Conservation (phyloP, 768 basidiomycete genomes). For the Hysterangium stoloniferum region DNA sequence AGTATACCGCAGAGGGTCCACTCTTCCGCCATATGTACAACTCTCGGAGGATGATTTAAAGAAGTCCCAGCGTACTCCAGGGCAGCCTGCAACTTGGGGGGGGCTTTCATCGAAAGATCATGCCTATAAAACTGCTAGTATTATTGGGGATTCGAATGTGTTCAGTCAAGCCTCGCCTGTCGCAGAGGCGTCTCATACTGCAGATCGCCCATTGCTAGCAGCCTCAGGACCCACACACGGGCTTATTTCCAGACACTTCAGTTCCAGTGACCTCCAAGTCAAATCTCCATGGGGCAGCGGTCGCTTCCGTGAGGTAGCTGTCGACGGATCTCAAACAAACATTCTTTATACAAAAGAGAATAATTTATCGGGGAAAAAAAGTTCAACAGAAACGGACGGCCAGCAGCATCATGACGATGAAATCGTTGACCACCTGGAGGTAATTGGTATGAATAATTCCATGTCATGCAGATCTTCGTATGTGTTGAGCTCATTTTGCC, state of each 20-base stretch:
- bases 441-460: slow-evolving; percentile 49
- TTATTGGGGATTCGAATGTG: too few relatives aligned
- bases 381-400: slow-evolving; percentile 15
- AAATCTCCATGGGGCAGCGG: not conserved
- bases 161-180: too few relatives aligned
- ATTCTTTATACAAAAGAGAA: slow-evolving; percentile 31
- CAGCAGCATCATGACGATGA: slow-evolving; percentile 60
- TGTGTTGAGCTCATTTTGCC: slow-evolving; percentile 4
- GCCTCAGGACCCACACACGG: not conserved
- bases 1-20: too few relatives aligned
- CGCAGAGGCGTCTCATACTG: too few relatives aligned
- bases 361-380: slow-evolving; percentile 22
- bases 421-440: slow-evolving; percentile 78
- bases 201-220: too few relatives aligned
- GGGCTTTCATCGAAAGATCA: too few relatives aligned
- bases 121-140: too few relatives aligned
- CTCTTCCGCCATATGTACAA: too few relatives aligned
- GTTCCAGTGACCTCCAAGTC: not conserved
- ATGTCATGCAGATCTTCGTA: slow-evolving; percentile 6
- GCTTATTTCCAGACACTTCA: not conserved
- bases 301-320: not conserved
- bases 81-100: too few relatives aligned
- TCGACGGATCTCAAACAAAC: slow-evolving; percentile 33
- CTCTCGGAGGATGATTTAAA: too few relatives aligned
- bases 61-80: too few relatives aligned